Evolutionary conservation across 2,329 filamentous ascomycete species (phyloP), one percentile per base, ranked within the genome.

Genomic region (Pestalotiopsis sp.): DNA sequence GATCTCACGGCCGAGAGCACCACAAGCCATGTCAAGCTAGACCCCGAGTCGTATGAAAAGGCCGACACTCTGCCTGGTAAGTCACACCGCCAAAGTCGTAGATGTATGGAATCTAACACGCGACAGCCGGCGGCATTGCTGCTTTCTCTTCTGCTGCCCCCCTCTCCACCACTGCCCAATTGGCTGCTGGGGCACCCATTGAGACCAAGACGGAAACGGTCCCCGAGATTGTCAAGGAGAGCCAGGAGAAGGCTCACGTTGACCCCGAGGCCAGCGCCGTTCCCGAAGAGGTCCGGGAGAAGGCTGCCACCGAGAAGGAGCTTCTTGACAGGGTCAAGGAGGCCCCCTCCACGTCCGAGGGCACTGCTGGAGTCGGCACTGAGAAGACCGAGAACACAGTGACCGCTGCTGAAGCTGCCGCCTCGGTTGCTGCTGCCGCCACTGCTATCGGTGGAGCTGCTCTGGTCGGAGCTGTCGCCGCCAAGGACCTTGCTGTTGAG

Each of bases 41-140:
- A 98, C 79, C 88, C 94, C 79, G 93, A 90, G 73, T 95, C 93
- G 1, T 98, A 98, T 80, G 92, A 97, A 79, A 93, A 93, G 80
- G 90, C 91, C 72, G 92, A 92, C 76, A 87, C 90, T 68, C 80
- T 90, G 57, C 85, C 86, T 65, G 87, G 86, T 72, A 75, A 65
- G 73, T 67, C 75, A 31, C 80, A 81, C 69, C 79, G 80, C 20
- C 5, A 20, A 52, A 52, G 4, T 52, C 45, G 13, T 31, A n/a
- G 13, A 36, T 38, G 5, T 13, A 4, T 14, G 14, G 11, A 5
- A 14, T 13, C 57, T 59, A 17, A 59, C 23, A 27, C 1, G 38
- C 9, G 7, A 36, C 9, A 6, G 40, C 45, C 59, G 66, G 61
- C 36, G 68, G 61, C 4, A 41, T 63, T 60, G 60, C 66, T 58